These are phyloP conservation scores for Erodium moschatum DNA, from an alignment of 441 rosid species.

Conservation along the genomic window DNA sequence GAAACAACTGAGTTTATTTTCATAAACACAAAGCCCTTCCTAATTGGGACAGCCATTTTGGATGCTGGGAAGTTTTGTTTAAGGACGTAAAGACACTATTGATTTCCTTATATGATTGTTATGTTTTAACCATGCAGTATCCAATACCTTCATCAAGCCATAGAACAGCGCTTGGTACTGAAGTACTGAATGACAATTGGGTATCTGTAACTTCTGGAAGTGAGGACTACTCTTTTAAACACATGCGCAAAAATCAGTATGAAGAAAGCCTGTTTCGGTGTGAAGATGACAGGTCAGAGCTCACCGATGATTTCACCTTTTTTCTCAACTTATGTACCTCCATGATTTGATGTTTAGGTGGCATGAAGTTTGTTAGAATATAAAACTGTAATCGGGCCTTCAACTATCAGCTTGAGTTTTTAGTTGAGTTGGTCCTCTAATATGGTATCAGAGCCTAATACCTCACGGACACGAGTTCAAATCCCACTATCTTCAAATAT, in stretches of 20 bases:
- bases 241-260: slow-evolving; percentile 97
- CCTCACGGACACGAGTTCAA: too few species aligned
- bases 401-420: too few species aligned
- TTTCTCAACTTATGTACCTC: slow-evolving; percentile 1
- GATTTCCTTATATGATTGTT: slow-evolving; percentile 18
- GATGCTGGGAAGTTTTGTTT: slow-evolving; percentile 7
- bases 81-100: slow-evolving; percentile 10
- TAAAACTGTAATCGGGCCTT: too few species aligned
- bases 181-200: slow-evolving; percentile 92
- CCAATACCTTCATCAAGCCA: slow-evolving; percentile 75
- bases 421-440: too few species aligned
- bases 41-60: not conserved
- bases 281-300: not conserved
- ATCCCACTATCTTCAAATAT: too few species aligned
- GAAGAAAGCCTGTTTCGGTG: slow-evolving; percentile 80
- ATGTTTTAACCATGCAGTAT: slow-evolving; percentile 50
- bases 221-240: slow-evolving; percentile 98
- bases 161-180: slow-evolving; percentile 69
- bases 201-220: slow-evolving; percentile 99
- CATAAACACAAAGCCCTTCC: not conserved
- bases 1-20: slow-evolving; percentile 2
- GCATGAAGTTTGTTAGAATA: not conserved
- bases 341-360: not conserved
- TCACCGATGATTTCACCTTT: slow-evolving; percentile 18
- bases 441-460: too few species aligned